A percentile compares a stretch with the other conserved stretches of the same genome.
phyloP scores from a whole-genome alignment of 2,329 filamentous ascomycete genomes.

The Didymella lethalis region DNA sequence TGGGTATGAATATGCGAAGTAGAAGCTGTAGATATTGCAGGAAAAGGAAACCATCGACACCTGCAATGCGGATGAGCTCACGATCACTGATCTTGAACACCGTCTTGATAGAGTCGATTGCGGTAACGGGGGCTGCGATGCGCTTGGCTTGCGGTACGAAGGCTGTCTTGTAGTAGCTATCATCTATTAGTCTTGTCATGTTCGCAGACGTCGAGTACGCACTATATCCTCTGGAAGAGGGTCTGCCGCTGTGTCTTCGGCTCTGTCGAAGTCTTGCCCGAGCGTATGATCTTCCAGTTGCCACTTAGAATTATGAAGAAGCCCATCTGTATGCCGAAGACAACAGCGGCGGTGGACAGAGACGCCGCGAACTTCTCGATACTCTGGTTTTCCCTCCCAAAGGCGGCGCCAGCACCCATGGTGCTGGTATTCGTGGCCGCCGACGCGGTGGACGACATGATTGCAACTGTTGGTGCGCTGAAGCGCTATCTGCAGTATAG shows the following conservation, averaged over 20 bases:
- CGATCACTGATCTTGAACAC: conserved; percentile 75
- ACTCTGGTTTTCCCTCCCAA: conserved; percentile 39
- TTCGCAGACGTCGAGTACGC: conserved; percentile 11
- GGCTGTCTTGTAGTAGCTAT: conserved; percentile 51
- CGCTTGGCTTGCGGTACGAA: conserved; percentile 49
- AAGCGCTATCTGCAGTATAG: conserved; percentile 11
- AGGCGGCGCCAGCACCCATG: conserved; percentile 1
- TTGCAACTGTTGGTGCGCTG: conserved; percentile 4
- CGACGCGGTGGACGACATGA: conserved; percentile 7
- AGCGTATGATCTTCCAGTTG: conserved; percentile 47
- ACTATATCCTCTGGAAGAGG: conserved; percentile 51
- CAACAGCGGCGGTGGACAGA: conserved; percentile 45
- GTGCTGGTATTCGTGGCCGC: background rate
- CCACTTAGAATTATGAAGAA: conserved; percentile 49
- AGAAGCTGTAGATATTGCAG: conserved; percentile 87
- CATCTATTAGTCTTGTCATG: conserved; percentile 22
- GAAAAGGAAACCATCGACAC: conserved; percentile 97
- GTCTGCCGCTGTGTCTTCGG: conserved; percentile 42
- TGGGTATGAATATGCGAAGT: conserved; percentile 88
- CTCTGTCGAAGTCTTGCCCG: conserved; percentile 28
- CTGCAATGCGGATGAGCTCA: conserved; percentile 93
- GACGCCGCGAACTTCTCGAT: conserved; percentile 51
- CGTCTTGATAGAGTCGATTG: conserved; percentile 50
- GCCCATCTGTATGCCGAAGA: conserved; percentile 48
- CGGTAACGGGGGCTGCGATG: conserved; percentile 45